Base-by-base conservation (phyloP, 2,329 filamentous ascomycete species). In the Sporothrix pseudoabietina region DNA sequence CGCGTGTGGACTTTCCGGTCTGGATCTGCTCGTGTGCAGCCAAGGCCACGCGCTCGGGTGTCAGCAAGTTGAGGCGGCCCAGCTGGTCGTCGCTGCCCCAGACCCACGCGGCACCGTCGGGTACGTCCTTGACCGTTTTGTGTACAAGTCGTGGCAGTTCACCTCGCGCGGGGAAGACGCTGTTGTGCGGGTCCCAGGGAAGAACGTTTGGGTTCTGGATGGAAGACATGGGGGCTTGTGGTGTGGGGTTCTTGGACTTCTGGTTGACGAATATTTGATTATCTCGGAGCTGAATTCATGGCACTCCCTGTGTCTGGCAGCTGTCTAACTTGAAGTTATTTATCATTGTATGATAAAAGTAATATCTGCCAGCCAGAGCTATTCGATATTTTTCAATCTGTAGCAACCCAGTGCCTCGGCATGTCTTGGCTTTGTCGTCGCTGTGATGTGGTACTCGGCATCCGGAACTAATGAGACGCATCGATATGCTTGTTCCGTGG, bases 11-110 rank as follows among this genome's bases (percentile, higher is more conserved):
- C 16, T 79, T 77, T 41, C 82, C 83, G 6, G 79, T 80, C 61
- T 81, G 80, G 75, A 87, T 86, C 76, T 86, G 84, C 22, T 80
- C 78, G 66, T 47, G 66, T 0, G 84, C 81, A 0, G 84, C 84
- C 7, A 79, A 78, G 8, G 79, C 79, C 26, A 85, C 81, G 12
- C 80, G 81, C n/a, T 80, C 78, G 0, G 84, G 82, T 0, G 85
- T 87, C 63, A 87, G 81, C 6, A 85, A 80, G 77, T 87, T 87
- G 5, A 87, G 80, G 72, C 84, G 85, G 16, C 85, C 85, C 4
- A 85, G 79, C 74, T 86, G 81, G 75, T 86, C 85, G 41, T 79
- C 72, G 2, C 79, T 74, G 4, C 85, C 85, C 76, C 84, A 86
- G 8, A 85, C 80, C 72, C 72, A 72, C 14, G 71, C 71, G 16